Base-by-base conservation (phyloP, 2,329 filamentous ascomycete genomes). In the Botrytis aclada region DNA sequence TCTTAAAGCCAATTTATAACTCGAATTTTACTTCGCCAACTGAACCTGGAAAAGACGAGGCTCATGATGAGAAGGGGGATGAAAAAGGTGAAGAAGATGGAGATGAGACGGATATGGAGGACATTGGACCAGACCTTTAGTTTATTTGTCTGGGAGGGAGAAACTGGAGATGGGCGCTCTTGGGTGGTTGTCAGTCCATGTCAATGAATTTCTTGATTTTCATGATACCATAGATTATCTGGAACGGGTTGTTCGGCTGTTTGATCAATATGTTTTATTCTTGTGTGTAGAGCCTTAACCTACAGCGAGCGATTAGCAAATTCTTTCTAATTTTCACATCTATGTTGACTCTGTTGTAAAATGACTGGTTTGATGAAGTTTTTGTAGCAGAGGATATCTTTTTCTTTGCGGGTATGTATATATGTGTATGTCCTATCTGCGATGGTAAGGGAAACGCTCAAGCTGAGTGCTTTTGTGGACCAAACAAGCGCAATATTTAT, bases 1-100 rank as follows among this genome's bases (percentile, higher is more conserved):
- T 76, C 45, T 64, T 73, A 18, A 69, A 73, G n/a, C 69, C 71
- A n/a, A 37, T 73, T 9, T 39, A 70, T 9, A 45, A 62, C 16
- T 45, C 66, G 4, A 51, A 74, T 16, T n/a, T 37, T n/a, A 16
- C 20, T 22, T 34, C 39, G 18, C 39, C 45, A 72, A 74, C 54
- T 70, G 41, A 70, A 69, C 69, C 34, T 39, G 41, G 4, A n/a
- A 43, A 37, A 25, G 41, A n/a, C 2, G 25, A 56, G 4, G n/a
- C 14, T 41, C 41, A 43, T 39, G 25, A 45, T 22, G 47, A 61
- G 8, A 58, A 58, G 4, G 22, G 29, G 10, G 47, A n/a, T 56
- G 37, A 56, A 29, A 7, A 14, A 16, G 25, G 12, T n/a, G n/a
- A 39, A 72, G 70, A 60, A 18, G 45, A 72, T 37, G 47, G 18